Evolutionary conservation across 2,329 filamentous ascomycete species (phyloP).

Genomic region (Calycina herbarum): DNA sequence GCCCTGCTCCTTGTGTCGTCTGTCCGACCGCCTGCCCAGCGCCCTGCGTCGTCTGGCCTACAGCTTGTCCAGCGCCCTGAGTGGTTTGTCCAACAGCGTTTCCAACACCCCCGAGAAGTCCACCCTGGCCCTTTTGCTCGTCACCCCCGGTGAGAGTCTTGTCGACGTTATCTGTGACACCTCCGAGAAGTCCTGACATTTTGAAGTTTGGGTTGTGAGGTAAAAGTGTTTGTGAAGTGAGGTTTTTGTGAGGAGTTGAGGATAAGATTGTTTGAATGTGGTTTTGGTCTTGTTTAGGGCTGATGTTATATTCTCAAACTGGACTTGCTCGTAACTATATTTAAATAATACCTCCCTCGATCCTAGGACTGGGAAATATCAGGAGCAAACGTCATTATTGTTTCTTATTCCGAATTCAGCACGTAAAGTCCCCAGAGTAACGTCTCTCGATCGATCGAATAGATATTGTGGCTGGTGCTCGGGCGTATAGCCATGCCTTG

Average conservation of each 20-base stretch:
- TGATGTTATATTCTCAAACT: not conserved
- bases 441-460: not conserved
- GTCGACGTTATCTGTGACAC: slow-evolving; percentile 39
- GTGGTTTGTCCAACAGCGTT: slow-evolving; percentile 39
- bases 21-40: slow-evolving; percentile 38
- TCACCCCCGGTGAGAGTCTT: slow-evolving; percentile 43
- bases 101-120: slow-evolving; percentile 39
- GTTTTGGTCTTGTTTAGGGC: not conserved
- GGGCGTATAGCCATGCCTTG: not conserved
- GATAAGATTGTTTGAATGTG: not conserved
- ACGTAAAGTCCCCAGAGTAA: not conserved
- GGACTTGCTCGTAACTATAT: not conserved
- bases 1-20: slow-evolving; percentile 28
- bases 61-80: slow-evolving; percentile 38
- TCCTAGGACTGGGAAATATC: not conserved
- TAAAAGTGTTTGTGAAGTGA: slow-evolving; percentile 9
- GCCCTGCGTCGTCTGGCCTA: slow-evolving; percentile 36
- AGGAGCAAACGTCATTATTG: not conserved
- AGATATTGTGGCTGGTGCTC: not conserved
- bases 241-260: not conserved
- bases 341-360: not conserved
- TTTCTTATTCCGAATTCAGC: not conserved
- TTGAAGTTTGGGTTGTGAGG: slow-evolving; percentile 17
- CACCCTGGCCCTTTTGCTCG: slow-evolving; percentile 41
- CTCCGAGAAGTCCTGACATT: slow-evolving; percentile 40